Conservation (phyloP, 768 basidiomycete genomes). For the Mycena olivaceomarginata region DNA sequence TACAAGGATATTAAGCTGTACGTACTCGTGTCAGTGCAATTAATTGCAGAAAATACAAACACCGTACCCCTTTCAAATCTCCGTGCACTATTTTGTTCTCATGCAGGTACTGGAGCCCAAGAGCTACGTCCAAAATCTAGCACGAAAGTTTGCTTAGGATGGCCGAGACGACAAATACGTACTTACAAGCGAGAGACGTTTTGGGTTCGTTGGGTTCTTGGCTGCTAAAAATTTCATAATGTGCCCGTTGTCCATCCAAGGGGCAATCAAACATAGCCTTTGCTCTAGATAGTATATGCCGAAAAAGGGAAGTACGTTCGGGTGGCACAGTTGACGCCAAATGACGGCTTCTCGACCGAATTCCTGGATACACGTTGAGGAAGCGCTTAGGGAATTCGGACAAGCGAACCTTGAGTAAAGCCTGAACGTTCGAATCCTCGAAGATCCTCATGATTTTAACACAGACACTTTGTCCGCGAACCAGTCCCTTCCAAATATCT, state of each 20-base stretch:
- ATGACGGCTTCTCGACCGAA: constrained; percentile 45
- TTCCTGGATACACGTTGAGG: neutral
- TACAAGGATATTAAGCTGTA: constrained; percentile 67
- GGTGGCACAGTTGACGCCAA: constrained; percentile 44
- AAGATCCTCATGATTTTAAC: constrained; percentile 27
- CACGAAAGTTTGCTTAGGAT: neutral
- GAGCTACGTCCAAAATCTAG: constrained; percentile 38
- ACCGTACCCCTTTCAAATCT: constrained; percentile 43
- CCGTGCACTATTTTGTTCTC: constrained; percentile 41
- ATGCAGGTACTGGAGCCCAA: constrained; percentile 44
- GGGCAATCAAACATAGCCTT: constrained; percentile 48
- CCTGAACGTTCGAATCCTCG: constrained; percentile 3
- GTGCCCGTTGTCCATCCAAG: constrained; percentile 55
- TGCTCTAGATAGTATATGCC: constrained; percentile 39
- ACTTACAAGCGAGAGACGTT: constrained; percentile 30
- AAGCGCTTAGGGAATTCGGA: neutral
- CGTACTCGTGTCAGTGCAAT: neutral
- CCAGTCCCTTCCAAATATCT: constrained; percentile 3
- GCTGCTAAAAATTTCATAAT: constrained; percentile 42
- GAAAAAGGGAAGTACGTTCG: constrained; percentile 46
- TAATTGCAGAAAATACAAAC: neutral
- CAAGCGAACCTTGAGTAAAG: constrained; percentile 2
- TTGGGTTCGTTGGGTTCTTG: neutral
- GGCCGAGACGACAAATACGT: neutral
- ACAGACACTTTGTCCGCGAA: neutral